Conservation (phyloP, 192 early-diverging fungal genomes). For the Haplosporangium gracile region DNA sequence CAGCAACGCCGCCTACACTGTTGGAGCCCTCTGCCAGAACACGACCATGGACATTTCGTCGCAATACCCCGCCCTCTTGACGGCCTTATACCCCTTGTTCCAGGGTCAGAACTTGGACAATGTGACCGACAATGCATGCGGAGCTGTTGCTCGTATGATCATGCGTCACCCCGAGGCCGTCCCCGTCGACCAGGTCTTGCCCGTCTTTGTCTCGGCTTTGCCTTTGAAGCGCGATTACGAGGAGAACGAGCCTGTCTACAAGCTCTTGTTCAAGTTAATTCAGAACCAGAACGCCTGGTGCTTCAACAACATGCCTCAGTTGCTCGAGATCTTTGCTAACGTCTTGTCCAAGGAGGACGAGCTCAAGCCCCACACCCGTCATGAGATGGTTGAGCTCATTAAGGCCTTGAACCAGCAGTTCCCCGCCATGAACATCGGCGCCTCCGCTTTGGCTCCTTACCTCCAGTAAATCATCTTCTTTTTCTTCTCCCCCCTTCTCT, state of each 20-base stretch:
- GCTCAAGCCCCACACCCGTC: conserved; percentile 66
- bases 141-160: conserved; percentile 84
- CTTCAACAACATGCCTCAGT: conserved; percentile 61
- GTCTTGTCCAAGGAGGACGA: conserved; percentile 72
- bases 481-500: background rate
- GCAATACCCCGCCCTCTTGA: conserved; percentile 73
- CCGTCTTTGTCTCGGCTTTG: conserved; percentile 73
- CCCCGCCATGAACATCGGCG: conserved; percentile 46
- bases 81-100: conserved; percentile 76
- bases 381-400: conserved; percentile 70
- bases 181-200: conserved; percentile 78
- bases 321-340: conserved; percentile 69
- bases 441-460: conserved; percentile 24
- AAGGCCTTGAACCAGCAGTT: conserved; percentile 60
- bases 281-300: conserved; percentile 66
- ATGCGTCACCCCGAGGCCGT: conserved; percentile 76
- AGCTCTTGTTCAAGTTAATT: conserved; percentile 77
- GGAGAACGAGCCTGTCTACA: conserved; percentile 84
- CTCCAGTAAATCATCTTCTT: conserved; percentile 24
- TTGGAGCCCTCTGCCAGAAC: conserved; percentile 79
- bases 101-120: conserved; percentile 63
- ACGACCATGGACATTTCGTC: conserved; percentile 75
- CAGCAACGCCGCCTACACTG: conserved; percentile 88
- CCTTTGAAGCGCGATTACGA: conserved; percentile 82
- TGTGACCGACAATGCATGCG: conserved; percentile 82